phyloP scores from a whole-genome alignment of 2,329 filamentous ascomycete species.

The Arthrobotrys pseudoclavata region DNA sequence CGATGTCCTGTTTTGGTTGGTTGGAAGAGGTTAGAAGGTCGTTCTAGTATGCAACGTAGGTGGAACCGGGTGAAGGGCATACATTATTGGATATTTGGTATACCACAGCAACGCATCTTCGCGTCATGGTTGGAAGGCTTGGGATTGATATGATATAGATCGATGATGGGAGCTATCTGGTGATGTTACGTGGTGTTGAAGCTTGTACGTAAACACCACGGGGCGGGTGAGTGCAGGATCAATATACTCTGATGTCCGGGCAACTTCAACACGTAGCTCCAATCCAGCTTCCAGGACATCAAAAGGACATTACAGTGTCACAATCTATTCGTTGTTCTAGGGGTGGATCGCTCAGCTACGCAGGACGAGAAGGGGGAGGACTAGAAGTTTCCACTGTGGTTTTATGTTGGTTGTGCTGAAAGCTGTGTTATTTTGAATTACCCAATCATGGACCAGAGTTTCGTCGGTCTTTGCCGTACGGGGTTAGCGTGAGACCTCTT shows the following conservation, averaged over 20 bases:
- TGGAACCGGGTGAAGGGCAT: neutral
- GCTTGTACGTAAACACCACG: neutral
- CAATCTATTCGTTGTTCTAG: neutral
- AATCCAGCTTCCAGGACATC: neutral
- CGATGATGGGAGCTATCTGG: neutral
- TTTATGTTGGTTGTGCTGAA: neutral
- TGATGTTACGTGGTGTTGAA: neutral
- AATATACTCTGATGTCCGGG: neutral
- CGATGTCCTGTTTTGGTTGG: slow-evolving; percentile 26
- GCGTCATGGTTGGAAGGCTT: slow-evolving; percentile 18
- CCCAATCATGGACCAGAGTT: neutral
- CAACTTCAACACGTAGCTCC: neutral
- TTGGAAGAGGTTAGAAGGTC: neutral
- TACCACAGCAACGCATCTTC: slow-evolving; percentile 19
- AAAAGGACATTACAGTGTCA: neutral
- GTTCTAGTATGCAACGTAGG: neutral
- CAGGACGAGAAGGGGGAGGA: neutral
- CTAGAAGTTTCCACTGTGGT: neutral
- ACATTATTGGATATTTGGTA: slow-evolving; percentile 37
- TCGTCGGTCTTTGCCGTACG: neutral
- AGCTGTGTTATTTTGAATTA: slow-evolving; percentile 16
- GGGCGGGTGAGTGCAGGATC: neutral
- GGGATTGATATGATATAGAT: neutral
- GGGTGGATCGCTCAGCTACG: no score
- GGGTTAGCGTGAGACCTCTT: neutral